phyloP scores from a whole-genome alignment of 73 alveolate species.

The Paramecium caudatum region DNA sequence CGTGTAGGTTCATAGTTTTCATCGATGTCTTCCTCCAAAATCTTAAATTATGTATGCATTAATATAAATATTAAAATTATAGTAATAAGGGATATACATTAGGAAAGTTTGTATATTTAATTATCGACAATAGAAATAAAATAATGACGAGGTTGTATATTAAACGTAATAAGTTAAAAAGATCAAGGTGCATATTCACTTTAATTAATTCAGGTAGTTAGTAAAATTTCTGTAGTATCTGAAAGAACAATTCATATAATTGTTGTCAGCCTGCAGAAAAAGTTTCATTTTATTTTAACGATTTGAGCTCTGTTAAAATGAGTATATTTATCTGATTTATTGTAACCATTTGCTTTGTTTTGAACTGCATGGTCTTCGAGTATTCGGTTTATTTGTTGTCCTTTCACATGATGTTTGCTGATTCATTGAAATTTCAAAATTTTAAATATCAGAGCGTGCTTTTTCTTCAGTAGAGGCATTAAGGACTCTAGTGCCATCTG shows the following conservation, averaged over 20 bases:
- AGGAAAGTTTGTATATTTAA: too few relatives aligned
- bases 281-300: conserved; percentile 52
- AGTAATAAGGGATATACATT: too few relatives aligned
- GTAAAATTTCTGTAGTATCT: conserved; percentile 39
- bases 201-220: neutral
- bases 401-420: neutral
- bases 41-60: neutral
- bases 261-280: conserved; percentile 11
- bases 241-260: conserved; percentile 33
- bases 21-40: conserved; percentile 25
- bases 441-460: neutral
- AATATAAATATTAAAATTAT: neutral
- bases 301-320: neutral
- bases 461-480: neutral
- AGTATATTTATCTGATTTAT: neutral
- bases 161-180: too few relatives aligned
- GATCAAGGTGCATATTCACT: neutral
- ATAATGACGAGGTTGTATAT: too few relatives aligned
- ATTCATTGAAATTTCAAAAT: conserved; percentile 9
- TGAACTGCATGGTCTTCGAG: conserved; percentile 22
- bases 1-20: conserved; percentile 50
- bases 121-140: too few relatives aligned
- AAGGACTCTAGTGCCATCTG: neutral
- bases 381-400: neutral
- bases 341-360: neutral